Conservation (phyloP, 805 yeast species). For the Hanseniaspora thailandica region DNA sequence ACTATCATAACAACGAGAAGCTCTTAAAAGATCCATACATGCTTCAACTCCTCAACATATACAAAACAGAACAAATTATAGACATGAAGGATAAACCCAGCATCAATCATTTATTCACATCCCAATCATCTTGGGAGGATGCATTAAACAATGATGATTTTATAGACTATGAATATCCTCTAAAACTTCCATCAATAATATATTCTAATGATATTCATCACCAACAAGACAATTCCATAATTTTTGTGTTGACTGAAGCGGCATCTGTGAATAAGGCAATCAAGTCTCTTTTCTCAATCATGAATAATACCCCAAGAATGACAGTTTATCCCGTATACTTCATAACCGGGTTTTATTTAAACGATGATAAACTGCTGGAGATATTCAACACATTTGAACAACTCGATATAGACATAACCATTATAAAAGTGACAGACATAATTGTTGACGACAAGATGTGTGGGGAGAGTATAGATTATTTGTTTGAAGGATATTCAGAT, state of each 20-base stretch:
- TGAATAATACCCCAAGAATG: conserved; percentile 1
- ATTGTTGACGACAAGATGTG: conserved; percentile 3
- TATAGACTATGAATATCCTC: background rate
- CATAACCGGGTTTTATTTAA: conserved; percentile 7
- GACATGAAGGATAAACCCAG: background rate
- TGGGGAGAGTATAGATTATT: conserved; percentile 1
- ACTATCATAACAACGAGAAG: background rate
- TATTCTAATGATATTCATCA: background rate
- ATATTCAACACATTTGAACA: background rate
- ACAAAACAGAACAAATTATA: background rate
- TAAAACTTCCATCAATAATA: background rate
- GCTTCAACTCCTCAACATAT: conserved; percentile 1
- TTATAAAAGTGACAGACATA: conserved; percentile 5
- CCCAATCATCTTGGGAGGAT: background rate
- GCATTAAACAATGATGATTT: background rate
- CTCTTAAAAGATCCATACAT: conserved; percentile 1
- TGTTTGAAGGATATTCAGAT: conserved; percentile 6
- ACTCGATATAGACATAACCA: background rate
- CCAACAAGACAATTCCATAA: conserved; percentile 1
- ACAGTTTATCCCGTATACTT: conserved; percentile 1
- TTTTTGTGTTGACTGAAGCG: background rate
- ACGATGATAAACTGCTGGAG: background rate
- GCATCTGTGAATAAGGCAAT: background rate
- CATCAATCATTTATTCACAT: background rate
- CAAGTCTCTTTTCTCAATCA: background rate